A percentile compares a stretch with the other conserved stretches of the same genome.
Evolutionary conservation across 2,329 filamentous ascomycete species (phyloP).

Genomic region (Xenoacremonium recifei): DNA sequence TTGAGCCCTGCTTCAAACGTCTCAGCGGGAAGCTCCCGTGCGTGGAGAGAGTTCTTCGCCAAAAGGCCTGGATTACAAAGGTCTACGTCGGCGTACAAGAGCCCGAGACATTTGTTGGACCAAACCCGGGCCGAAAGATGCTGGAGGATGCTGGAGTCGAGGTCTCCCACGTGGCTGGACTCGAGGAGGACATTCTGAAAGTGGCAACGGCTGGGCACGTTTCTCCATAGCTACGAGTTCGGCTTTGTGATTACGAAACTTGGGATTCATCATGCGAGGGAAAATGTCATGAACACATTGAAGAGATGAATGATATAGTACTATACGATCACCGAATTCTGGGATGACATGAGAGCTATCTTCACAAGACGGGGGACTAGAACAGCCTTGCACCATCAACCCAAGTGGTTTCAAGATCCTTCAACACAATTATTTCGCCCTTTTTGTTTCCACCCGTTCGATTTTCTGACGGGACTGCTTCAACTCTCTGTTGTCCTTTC

Average conservation of each 20-base stretch:
- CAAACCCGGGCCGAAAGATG: conserved; percentile 71
- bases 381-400: background rate
- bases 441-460: too few species aligned
- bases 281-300: too few species aligned
- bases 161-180: conserved; percentile 69
- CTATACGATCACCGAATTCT: too few species aligned
- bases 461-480: too few species aligned
- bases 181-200: conserved; percentile 77
- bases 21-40: conserved; percentile 75
- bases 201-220: conserved; percentile 82
- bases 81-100: conserved; percentile 89
- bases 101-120: conserved; percentile 83
- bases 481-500: background rate
- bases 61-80: conserved; percentile 62
- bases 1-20: conserved; percentile 79
- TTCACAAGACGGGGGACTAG: background rate
- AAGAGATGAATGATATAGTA: too few species aligned
- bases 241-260: too few species aligned
- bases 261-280: too few species aligned
- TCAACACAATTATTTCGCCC: background rate
- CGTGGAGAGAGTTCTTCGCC: conserved; percentile 71
- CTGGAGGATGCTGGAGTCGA: conserved; percentile 71
- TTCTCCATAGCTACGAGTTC: too few species aligned
- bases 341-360: background rate
- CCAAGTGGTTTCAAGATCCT: background rate